Base-by-base conservation (phyloP, 1,284 basidiomycete species). In the Puccinia hordei region DNA sequence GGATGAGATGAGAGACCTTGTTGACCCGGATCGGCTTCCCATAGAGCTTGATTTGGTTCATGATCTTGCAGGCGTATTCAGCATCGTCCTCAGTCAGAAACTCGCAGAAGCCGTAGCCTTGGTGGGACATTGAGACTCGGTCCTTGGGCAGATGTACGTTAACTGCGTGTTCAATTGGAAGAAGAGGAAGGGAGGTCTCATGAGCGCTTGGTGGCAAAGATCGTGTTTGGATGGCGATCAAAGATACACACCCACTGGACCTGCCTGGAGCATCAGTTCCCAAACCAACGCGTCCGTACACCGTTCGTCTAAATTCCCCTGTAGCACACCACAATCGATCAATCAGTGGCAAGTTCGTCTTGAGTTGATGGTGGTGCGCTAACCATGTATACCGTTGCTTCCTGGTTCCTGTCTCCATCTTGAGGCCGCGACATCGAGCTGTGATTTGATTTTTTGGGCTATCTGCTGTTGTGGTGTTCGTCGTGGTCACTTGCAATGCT, bases 71-170 rank as follows among this genome's bases (percentile, higher is more conserved):
- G 82, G 95, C 96, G 86, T 99, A 99, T 87, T 99, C 95, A 83
- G 96, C 95, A 87, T 98, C 97, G 85, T 95, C 93, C 87, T 98
- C 95, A 55, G 94, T 95, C 86, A 95, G 88, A 86, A 98, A 98
- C 88, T 99, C 96, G 89, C 96, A 98, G 87, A 99, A 99, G 69
- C 95, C 96, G 87, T 98, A 99, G 73, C 96, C 95, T 87, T 99
- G 97, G 86, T 99, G 96, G 2, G 93, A 89, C 92, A 95, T 95
- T 15, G 95, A 97, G 82, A 99, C 94, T 83, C 96, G 91, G 87
- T 99, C 97, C 87, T 98, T 99, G n/a, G 96, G 96, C n/a, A 99
- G 88, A 87, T 97, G 95, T 0, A 97, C 94, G 84, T 97, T 97
- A 46, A 94, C 95, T 77, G 41, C 19, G 66, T 55, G 71, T 73